Evolutionary conservation across 257 asterid species (phyloP).

Genomic region (Anisodus tanguticus): DNA sequence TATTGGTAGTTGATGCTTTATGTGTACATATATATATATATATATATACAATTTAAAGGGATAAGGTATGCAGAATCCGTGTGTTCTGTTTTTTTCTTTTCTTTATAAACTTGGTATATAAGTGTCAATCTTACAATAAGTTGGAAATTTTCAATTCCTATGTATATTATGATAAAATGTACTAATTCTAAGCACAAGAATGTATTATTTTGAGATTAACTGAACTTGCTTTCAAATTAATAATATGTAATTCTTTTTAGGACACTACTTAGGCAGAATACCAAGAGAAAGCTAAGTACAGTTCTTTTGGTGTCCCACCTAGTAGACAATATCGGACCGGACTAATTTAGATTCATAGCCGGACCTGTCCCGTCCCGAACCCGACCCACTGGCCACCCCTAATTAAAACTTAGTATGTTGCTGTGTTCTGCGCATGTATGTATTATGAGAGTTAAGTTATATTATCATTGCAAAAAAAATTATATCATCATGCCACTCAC

Average conservation of each 20-base stretch:
- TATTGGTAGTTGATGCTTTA: constrained; percentile 53
- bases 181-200: not conserved
- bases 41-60: constrained; percentile 13
- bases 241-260: not conserved
- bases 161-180: not conserved
- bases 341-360: not conserved
- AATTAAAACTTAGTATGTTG: too few relatives aligned
- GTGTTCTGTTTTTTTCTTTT: not conserved
- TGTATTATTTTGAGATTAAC: not conserved
- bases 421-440: too few relatives aligned
- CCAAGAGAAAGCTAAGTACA: not conserved
- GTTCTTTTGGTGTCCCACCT: not conserved
- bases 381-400: too few relatives aligned
- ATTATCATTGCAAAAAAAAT: too few relatives aligned
- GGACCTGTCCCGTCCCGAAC: too few relatives aligned
- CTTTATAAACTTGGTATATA: not conserved
- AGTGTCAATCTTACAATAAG: not conserved
- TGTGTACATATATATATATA: not conserved
- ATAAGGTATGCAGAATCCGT: not conserved
- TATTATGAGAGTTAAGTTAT: too few relatives aligned
- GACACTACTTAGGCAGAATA: not conserved
- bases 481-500: too few relatives aligned
- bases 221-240: not conserved
- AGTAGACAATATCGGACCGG: too few relatives aligned
- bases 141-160: constrained; percentile 13